A percentile compares a stretch with the other conserved stretches of the same genome.
Evolutionary conservation across 1,139 yeast species (phyloP).

Genomic region (Taphrina wiesneri): DNA sequence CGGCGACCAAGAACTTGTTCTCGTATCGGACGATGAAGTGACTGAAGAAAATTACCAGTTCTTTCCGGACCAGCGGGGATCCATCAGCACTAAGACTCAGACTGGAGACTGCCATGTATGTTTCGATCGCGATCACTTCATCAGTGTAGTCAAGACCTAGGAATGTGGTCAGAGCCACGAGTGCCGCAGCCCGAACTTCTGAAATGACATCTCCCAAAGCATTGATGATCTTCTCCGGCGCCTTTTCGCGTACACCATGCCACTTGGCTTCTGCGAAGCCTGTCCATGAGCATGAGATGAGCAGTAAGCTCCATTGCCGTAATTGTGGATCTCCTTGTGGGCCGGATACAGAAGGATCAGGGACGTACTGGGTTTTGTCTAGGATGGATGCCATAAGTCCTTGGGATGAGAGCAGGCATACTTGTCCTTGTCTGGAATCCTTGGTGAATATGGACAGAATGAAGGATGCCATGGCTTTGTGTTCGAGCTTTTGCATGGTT

Average conservation of each 20-base stretch:
- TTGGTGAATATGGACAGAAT: slow-evolving; percentile 79
- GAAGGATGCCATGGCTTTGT: slow-evolving; percentile 94
- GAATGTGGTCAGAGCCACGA: slow-evolving; percentile 72
- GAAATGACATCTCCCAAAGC: slow-evolving; percentile 86
- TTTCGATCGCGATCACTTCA: slow-evolving; percentile 46
- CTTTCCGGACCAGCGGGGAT: slow-evolving; percentile 83
- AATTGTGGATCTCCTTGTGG: slow-evolving; percentile 63
- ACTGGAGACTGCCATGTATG: slow-evolving; percentile 51
- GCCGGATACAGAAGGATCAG: slow-evolving; percentile 47
- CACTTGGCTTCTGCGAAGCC: slow-evolving; percentile 74
- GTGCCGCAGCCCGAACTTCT: slow-evolving; percentile 84
- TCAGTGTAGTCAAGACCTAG: slow-evolving; percentile 52
- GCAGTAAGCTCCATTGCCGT: slow-evolving; percentile 86
- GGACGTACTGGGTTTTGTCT: slow-evolving; percentile 55
- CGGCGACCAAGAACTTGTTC: slow-evolving; percentile 79
- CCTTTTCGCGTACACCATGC: slow-evolving; percentile 67
- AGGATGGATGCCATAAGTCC: slow-evolving; percentile 26
- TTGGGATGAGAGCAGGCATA: slow-evolving; percentile 52
- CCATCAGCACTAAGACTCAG: slow-evolving; percentile 71
- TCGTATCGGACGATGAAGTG: slow-evolving; percentile 69
- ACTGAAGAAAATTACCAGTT: slow-evolving; percentile 74
- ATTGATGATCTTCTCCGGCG: slow-evolving; percentile 57
- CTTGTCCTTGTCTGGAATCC: slow-evolving; percentile 77
- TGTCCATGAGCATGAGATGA: slow-evolving; percentile 76
- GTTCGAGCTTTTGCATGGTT: slow-evolving; percentile 57